Evolutionary conservation across 2,329 filamentous ascomycete species (phyloP), one percentile per base, ranked within the genome.

Genomic region (Talaromyces piceae): DNA sequence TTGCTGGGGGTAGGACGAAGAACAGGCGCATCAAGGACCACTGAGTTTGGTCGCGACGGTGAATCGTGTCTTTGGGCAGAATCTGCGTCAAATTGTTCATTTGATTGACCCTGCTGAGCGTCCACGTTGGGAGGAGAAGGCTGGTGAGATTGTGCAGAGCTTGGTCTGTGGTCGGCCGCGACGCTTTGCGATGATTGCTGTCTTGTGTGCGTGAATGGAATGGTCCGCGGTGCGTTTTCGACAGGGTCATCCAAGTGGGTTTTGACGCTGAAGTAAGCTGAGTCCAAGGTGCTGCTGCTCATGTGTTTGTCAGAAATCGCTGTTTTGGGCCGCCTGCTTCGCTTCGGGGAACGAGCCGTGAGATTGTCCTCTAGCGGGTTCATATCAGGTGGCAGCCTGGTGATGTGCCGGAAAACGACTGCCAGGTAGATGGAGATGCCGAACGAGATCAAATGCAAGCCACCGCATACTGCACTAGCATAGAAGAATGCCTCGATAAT

Each of bases 311-410:
- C 80, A 8, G 75, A 73, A 2, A 77, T 73, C 13, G 80, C 77
- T 0, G 78, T 80, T 58, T 80, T 82, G 64, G 87, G 91, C 63
- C 86, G 82, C 74, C 90, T 43, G 39, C 22, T 25, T 20, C 48
- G 41, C 16, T 46, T 44, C 70, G 94, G 89, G 68, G 58, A 67
- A 63, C 71, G 76, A 52, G 88, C 83, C 1, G 90, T 96, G 52
- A 95, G 73, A 61, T 91, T 84, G 58, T 87, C 82, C 65, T 96
- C 91, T 12, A 97, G 77, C 1, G 91, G 91, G 65, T 97, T 97
- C 87, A 95, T 89, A 63, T 97, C 91, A 0, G 91, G 91, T 5
- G 91, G 91, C 66, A 96, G 78, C 18, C 78, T 75, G 4, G 83
- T 77, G 61, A 97, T 96, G 63, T 87, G 86, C 37, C 84, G 81